phyloP scores from a whole-genome alignment of 108 stramenopile species.

The Stephanodiscus triporus region DNA sequence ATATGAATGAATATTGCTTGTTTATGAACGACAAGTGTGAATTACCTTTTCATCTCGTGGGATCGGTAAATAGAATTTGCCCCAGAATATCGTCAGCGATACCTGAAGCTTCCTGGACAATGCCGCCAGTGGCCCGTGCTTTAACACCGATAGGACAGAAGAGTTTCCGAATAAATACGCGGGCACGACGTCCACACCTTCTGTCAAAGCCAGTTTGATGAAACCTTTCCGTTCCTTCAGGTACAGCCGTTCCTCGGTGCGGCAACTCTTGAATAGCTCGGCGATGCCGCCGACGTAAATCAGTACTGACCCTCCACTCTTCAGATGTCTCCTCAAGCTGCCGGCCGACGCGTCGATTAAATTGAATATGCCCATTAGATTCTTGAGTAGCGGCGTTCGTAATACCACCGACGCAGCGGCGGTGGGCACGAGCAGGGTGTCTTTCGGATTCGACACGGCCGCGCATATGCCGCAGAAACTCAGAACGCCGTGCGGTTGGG shows the following conservation, averaged over 20 bases:
- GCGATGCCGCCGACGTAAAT: slow-evolving; percentile 87
- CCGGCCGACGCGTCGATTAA: slow-evolving; percentile 59
- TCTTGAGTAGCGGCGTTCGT: slow-evolving; percentile 65
- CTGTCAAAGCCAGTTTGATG: slow-evolving; percentile 76
- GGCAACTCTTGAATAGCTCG: slow-evolving; percentile 80
- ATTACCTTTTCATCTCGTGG: slow-evolving; percentile 65
- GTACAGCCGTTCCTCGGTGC: slow-evolving; percentile 63
- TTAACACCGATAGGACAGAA: slow-evolving; percentile 56
- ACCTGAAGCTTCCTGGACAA: slow-evolving; percentile 72
- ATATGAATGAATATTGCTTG: background rate
- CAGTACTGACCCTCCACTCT: slow-evolving; percentile 50
- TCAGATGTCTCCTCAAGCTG: slow-evolving; percentile 39
- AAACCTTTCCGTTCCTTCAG: slow-evolving; percentile 80
- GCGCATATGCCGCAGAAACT: slow-evolving; percentile 45
- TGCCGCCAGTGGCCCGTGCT: slow-evolving; percentile 53
- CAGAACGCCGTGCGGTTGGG: slow-evolving; percentile 72
- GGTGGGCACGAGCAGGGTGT: slow-evolving; percentile 35
- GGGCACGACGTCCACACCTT: slow-evolving; percentile 76
- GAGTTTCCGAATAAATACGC: slow-evolving; percentile 87
- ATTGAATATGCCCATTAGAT: slow-evolving; percentile 82
- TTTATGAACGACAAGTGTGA: no score
- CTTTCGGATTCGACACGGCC: slow-evolving; percentile 23
- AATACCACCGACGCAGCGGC: slow-evolving; percentile 56
- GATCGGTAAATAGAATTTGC: slow-evolving; percentile 74
- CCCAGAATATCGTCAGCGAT: slow-evolving; percentile 79